A percentile compares a stretch with the other conserved stretches of the same genome.
Evolutionary conservation across 208 protist species (phyloP).

Genomic region (Leishmania mexicana): DNA sequence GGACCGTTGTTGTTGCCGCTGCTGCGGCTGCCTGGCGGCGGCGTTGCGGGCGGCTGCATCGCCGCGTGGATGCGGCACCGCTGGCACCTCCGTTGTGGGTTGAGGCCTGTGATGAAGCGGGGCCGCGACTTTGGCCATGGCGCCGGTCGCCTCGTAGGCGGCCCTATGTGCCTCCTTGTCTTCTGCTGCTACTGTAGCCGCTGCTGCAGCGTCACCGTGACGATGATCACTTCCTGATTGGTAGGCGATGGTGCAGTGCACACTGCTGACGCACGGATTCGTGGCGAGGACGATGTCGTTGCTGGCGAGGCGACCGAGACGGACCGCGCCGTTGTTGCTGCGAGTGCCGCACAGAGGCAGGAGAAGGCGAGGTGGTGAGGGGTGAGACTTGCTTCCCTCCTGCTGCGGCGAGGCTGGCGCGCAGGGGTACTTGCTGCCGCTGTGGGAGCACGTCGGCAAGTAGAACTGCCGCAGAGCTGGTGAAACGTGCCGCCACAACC

Average conservation of each 20-base stretch:
- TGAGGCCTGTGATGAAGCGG: not conserved
- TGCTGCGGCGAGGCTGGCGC: not conserved
- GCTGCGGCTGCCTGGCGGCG: not conserved
- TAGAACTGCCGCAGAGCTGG: slow-evolving; percentile 1
- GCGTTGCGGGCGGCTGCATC: not conserved
- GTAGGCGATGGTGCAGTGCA: slow-evolving; percentile 44
- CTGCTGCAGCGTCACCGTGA: not conserved
- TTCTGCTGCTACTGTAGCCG: not conserved
- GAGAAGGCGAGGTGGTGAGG: slow-evolving; percentile 16
- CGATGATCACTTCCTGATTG: slow-evolving; percentile 4
- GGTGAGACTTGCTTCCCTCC: not conserved
- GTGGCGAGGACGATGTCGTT: slow-evolving; percentile 41
- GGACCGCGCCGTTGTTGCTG: slow-evolving; percentile 26
- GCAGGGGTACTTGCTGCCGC: not conserved
- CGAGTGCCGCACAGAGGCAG: slow-evolving; percentile 26
- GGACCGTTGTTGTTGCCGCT: no score
- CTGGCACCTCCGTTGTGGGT: not conserved
- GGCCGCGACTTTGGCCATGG: not conserved
- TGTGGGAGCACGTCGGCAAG: not conserved
- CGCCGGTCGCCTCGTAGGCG: not conserved
- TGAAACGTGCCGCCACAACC: slow-evolving; percentile 9
- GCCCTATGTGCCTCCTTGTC: not conserved
- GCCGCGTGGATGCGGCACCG: not conserved
- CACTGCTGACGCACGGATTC: slow-evolving; percentile 56
- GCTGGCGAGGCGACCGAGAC: slow-evolving; percentile 41